phyloP scores from a whole-genome alignment of 2,329 filamentous ascomycete species.

The Fusarium piperis region DNA sequence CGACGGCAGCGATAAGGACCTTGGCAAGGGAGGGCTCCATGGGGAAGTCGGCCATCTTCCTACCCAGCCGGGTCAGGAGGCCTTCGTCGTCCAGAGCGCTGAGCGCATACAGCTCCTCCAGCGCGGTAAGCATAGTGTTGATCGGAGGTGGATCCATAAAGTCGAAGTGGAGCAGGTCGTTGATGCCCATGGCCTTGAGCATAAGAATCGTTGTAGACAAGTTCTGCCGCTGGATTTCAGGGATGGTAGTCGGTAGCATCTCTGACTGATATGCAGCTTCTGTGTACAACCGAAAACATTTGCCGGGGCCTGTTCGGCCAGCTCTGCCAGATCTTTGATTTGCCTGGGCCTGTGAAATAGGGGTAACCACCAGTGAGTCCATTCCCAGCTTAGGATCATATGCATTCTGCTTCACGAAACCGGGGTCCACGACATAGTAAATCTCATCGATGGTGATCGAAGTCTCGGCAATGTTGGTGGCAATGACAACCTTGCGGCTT shows the following conservation, averaged over 20 bases:
- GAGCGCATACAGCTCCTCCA: conserved; percentile 94
- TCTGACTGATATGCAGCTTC: conserved; percentile 96
- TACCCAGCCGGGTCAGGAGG: conserved; percentile 86
- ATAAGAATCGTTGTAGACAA: conserved; percentile 92
- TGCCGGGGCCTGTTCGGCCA: conserved; percentile 93
- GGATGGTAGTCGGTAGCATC: conserved; percentile 95
- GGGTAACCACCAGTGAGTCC: conserved; percentile 95
- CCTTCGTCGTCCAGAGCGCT: conserved; percentile 95
- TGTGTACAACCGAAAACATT: conserved; percentile 95
- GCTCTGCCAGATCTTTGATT: conserved; percentile 94
- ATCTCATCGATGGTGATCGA: conserved; percentile 98
- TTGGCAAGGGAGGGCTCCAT: conserved; percentile 96
- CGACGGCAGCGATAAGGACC: conserved; percentile 86
- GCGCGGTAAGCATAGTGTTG: conserved; percentile 95
- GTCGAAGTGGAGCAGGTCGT: conserved; percentile 95
- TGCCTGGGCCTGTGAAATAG: conserved; percentile 95
- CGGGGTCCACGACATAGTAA: conserved; percentile 96
- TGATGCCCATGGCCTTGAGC: conserved; percentile 99
- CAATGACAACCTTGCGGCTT: conserved; percentile 92
- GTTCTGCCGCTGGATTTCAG: conserved; percentile 96
- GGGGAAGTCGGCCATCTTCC: conserved; percentile 98
- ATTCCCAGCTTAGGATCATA: conserved; percentile 98
- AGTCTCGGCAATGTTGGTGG: conserved; percentile 98
- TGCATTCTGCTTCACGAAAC: conserved; percentile 97
- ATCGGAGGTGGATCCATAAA: conserved; percentile 99